These are phyloP conservation scores for Cytospora chrysosperma DNA, from an alignment of 2,329 filamentous ascomycete genomes.

Conservation along the genomic window DNA sequence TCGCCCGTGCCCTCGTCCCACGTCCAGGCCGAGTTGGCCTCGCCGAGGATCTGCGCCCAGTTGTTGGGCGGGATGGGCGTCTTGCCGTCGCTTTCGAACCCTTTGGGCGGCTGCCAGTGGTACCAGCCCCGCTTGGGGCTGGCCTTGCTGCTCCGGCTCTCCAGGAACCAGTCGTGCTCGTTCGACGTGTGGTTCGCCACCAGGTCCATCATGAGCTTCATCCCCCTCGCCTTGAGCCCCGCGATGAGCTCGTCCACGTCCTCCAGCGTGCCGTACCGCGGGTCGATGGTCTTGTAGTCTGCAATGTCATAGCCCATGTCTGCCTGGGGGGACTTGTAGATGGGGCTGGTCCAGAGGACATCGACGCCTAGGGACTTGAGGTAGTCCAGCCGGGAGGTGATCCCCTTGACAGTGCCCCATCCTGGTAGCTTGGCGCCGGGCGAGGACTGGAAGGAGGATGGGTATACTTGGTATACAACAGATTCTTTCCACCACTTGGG, in stretches of 20 bases:
- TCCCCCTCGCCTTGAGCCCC: slow-evolving; percentile 58
- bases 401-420: slow-evolving; percentile 56
- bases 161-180: slow-evolving; percentile 58
- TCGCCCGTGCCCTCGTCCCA: slow-evolving; percentile 50
- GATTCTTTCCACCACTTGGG: slow-evolving; percentile 59
- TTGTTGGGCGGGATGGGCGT: slow-evolving; percentile 62
- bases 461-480: slow-evolving; percentile 61
- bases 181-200: slow-evolving; percentile 70
- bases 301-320: slow-evolving; percentile 73
- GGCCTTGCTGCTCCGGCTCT: slow-evolving; percentile 52
- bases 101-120: slow-evolving; percentile 60
- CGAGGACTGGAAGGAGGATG: slow-evolving; percentile 60
- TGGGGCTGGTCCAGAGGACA: slow-evolving; percentile 55
- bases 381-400: slow-evolving; percentile 57
- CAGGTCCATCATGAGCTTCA: slow-evolving; percentile 70
- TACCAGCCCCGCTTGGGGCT: slow-evolving; percentile 61
- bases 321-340: slow-evolving; percentile 53
- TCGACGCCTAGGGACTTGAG: slow-evolving; percentile 55
- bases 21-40: slow-evolving; percentile 44
- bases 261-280: slow-evolving; percentile 63
- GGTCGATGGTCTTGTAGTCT: slow-evolving; percentile 66
- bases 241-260: slow-evolving; percentile 66
- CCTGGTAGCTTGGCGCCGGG: slow-evolving; percentile 47
- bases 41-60: slow-evolving; percentile 41
- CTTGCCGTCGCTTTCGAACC: slow-evolving; percentile 53